Percentiles rank a stretch among this genome's conserved stretches.
phyloP scores from a whole-genome alignment of 2,329 filamentous ascomycete species.

The Alternaria metachromatica region DNA sequence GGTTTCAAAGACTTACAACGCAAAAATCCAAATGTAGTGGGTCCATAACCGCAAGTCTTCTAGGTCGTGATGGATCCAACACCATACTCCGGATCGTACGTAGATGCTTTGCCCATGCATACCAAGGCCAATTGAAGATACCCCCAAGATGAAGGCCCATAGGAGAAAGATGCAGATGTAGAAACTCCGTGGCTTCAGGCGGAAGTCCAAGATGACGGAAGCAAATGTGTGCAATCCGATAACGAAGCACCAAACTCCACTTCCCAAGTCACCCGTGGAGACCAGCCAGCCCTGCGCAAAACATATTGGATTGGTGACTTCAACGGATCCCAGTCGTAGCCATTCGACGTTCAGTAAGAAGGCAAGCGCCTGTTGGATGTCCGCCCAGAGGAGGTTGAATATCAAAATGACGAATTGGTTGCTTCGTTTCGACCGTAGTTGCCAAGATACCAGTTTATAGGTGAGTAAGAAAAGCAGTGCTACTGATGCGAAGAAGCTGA shows the following conservation, averaged over 20 bases:
- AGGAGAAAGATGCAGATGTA: constrained; percentile 56
- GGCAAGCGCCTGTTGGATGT: constrained; percentile 69
- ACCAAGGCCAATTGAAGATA: constrained; percentile 61
- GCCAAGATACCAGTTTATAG: constrained; percentile 54
- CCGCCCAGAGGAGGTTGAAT: constrained; percentile 72
- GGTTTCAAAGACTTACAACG: constrained; percentile 40
- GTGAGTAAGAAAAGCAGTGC: constrained; percentile 54
- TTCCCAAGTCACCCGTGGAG: constrained; percentile 69
- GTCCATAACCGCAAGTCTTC: constrained; percentile 63
- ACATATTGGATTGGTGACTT: constrained; percentile 63
- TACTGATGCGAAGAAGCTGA: constrained; percentile 56
- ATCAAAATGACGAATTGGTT: constrained; percentile 75
- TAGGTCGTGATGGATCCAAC: constrained; percentile 67
- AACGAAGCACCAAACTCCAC: constrained; percentile 69
- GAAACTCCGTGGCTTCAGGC: constrained; percentile 59
- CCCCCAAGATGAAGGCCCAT: constrained; percentile 67
- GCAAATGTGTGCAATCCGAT: constrained; percentile 73
- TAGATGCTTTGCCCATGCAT: constrained; percentile 59
- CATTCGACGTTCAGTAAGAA: constrained; percentile 70
- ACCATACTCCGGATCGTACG: constrained; percentile 71
- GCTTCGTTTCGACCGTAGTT: constrained; percentile 43
- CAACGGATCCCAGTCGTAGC: constrained; percentile 61
- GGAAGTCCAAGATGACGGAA: constrained; percentile 64
- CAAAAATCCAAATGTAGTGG: constrained; percentile 71
- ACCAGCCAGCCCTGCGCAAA: constrained; percentile 73